Conservation (phyloP, 176 grass and related monocot genomes). For the Urochloa ruziziensis region DNA sequence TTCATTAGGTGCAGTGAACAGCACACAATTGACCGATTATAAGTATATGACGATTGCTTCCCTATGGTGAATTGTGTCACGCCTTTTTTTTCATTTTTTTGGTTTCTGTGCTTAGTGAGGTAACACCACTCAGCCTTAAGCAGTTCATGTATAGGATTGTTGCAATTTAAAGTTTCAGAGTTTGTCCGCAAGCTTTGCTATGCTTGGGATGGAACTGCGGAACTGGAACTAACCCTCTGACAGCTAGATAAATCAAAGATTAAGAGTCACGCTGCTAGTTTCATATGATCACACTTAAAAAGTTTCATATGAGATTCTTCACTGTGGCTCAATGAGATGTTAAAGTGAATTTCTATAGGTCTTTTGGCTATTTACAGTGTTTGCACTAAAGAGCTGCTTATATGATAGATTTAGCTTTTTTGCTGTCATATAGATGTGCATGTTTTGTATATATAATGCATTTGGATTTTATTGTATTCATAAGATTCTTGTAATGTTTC, state of each 20-base stretch:
- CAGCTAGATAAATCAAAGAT: background rate
- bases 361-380: background rate
- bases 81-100: no score
- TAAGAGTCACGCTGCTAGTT: background rate
- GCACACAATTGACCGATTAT: background rate
- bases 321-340: background rate
- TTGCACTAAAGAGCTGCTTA: background rate
- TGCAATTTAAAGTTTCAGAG: background rate
- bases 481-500: background rate
- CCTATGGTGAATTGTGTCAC: background rate
- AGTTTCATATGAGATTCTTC: background rate
- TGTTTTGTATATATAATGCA: background rate
- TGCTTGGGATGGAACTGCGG: background rate
- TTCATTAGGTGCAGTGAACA: background rate
- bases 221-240: background rate
- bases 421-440: background rate
- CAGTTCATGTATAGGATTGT: background rate
- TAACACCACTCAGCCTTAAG: background rate
- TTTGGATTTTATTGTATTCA: background rate
- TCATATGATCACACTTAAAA: background rate
- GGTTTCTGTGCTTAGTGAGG: background rate
- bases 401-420: background rate
- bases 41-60: background rate
- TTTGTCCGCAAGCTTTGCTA: background rate
- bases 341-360: background rate